phyloP scores from a whole-genome alignment of 116 monocot species.

The Iris pallida region DNA sequence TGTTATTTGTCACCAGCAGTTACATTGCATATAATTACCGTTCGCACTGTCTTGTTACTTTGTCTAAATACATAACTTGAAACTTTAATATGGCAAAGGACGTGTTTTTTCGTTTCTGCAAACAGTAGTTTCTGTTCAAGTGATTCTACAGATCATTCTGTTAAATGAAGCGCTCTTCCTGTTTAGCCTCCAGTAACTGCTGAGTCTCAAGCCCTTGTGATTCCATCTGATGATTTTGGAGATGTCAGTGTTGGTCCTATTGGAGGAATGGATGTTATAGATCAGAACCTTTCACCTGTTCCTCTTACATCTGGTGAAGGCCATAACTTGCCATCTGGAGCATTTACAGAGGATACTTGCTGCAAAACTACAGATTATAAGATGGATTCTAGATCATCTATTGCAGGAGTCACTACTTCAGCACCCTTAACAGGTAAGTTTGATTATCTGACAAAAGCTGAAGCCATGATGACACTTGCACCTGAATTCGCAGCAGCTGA shows the following conservation, averaged over 20 bases:
- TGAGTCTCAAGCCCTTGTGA: conserved; percentile 58
- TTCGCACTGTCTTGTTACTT: no score
- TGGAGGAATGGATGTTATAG: conserved; percentile 40
- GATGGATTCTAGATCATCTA: conserved; percentile 36
- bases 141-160: no score
- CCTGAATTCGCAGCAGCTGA: conserved; percentile 92
- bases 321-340: conserved; percentile 27
- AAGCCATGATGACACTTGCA: conserved; percentile 82
- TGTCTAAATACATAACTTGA: no score
- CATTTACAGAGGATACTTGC: conserved; percentile 32
- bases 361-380: conserved; percentile 26
- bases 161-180: neutral
- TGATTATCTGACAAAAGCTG: conserved; percentile 68
- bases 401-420: conserved; percentile 24
- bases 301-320: conserved; percentile 53
- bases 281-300: conserved; percentile 56
- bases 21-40: no score
- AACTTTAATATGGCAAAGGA: no score
- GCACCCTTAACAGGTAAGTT: conserved; percentile 40
- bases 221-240: conserved; percentile 50
- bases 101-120: no score
- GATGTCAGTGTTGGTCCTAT: conserved; percentile 54
- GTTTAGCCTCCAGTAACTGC: conserved; percentile 86
- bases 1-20: no score
- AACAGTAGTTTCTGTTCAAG: no score